phyloP scores from a whole-genome alignment of 306 rosid genomes.

The Lathyrus sativus region DNA sequence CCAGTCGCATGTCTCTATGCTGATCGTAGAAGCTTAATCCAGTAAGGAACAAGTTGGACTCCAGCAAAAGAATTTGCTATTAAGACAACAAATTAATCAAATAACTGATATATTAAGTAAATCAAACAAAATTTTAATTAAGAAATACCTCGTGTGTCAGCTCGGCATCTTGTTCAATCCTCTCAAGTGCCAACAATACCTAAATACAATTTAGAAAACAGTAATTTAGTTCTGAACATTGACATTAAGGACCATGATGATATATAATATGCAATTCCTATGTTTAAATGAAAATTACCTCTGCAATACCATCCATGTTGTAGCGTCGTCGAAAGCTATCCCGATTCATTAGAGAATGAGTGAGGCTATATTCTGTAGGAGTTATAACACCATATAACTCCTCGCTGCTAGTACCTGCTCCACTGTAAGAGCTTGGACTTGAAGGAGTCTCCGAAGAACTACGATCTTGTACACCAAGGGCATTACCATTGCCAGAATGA shows the following conservation, averaged over 20 bases:
- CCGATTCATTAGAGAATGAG: slow-evolving; percentile 58
- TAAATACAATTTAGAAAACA: slow-evolving; percentile 39
- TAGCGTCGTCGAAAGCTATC: slow-evolving; percentile 61
- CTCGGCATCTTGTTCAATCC: slow-evolving; percentile 95
- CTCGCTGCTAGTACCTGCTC: slow-evolving; percentile 58
- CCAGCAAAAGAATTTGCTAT: slow-evolving; percentile 88
- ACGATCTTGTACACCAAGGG: slow-evolving; percentile 50
- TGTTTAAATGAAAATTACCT: slow-evolving; percentile 54
- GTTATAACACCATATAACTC: slow-evolving; percentile 51
- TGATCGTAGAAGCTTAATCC: slow-evolving; percentile 84
- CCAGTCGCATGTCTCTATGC: slow-evolving; percentile 96
- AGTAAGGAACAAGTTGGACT: slow-evolving; percentile 75
- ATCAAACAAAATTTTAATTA: slow-evolving; percentile 15
- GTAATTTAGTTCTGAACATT: slow-evolving; percentile 2
- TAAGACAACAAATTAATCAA: slow-evolving; percentile 34
- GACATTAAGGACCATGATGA: slow-evolving; percentile 10
- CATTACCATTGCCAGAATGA: slow-evolving; percentile 51
- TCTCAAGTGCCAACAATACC: slow-evolving; percentile 90
- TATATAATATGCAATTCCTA: not conserved
- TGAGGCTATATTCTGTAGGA: slow-evolving; percentile 55
- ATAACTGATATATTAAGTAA: slow-evolving; percentile 11
- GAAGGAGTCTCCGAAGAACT: slow-evolving; percentile 51
- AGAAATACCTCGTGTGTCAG: slow-evolving; percentile 82
- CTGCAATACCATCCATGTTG: slow-evolving; percentile 88
- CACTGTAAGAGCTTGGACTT: slow-evolving; percentile 50